A percentile compares a stretch with the other conserved stretches of the same genome.
Conservation (phyloP, 805 yeast genomes). For the Starmerella riodocensis region DNA sequence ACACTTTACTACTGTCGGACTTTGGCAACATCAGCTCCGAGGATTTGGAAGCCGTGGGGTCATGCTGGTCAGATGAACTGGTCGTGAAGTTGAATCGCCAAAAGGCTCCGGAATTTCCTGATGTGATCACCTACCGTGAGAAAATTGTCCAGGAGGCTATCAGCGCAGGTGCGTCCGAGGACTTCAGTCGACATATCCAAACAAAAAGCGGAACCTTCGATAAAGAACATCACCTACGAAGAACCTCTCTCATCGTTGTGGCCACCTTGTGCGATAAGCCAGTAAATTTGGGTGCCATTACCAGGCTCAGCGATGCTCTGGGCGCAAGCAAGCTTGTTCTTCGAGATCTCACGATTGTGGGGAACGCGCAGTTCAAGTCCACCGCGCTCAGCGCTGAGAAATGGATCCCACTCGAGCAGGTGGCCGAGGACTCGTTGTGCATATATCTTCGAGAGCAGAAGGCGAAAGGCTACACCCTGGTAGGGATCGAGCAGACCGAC, state of each 20-base stretch:
- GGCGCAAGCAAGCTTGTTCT: slow-evolving; percentile 78
- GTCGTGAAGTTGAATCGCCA: slow-evolving; percentile 1
- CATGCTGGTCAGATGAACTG: slow-evolving; percentile 11
- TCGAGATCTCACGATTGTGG: slow-evolving; percentile 50
- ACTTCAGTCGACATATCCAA: slow-evolving; percentile 36
- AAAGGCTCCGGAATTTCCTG: slow-evolving; percentile 4
- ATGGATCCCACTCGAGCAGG: slow-evolving; percentile 91
- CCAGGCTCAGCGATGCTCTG: slow-evolving; percentile 79
- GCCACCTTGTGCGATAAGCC: slow-evolving; percentile 85
- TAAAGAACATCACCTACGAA: slow-evolving; percentile 36
- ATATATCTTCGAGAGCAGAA: slow-evolving; percentile 47
- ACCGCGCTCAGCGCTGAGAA: slow-evolving; percentile 91
- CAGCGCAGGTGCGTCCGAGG: background rate
- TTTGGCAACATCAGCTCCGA: background rate
- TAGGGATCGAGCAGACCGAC: slow-evolving; percentile 90
- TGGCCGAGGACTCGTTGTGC: slow-evolving; percentile 42
- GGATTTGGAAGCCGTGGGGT: slow-evolving; percentile 1
- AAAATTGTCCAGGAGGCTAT: slow-evolving; percentile 11
- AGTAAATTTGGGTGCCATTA: slow-evolving; percentile 88
- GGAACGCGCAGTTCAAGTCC: slow-evolving; percentile 57
- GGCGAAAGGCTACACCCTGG: slow-evolving; percentile 66
- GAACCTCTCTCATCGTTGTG: slow-evolving; percentile 82
- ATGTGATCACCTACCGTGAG: slow-evolving; percentile 9
- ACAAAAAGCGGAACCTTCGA: slow-evolving; percentile 88
- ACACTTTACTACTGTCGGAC: slow-evolving; percentile 11